Evolutionary conservation across 352 stramenopile genomes (phyloP).

Genomic region (Halophytophthora polymorphica): DNA sequence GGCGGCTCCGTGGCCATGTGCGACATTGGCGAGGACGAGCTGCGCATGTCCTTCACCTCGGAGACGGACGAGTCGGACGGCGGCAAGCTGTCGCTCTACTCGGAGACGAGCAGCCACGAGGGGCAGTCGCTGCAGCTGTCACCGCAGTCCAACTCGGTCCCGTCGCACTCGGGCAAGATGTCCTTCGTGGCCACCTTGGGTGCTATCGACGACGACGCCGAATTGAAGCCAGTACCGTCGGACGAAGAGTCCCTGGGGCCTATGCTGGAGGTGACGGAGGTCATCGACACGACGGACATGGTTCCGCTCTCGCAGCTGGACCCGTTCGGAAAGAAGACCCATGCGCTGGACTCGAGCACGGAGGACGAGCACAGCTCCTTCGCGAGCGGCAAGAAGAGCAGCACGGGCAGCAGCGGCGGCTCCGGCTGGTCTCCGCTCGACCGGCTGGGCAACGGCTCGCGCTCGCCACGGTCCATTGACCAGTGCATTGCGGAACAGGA

Average conservation of each 20-base stretch:
- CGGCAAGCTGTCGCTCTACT: slow-evolving; percentile 33
- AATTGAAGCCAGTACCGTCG: slow-evolving; percentile 6
- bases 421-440: slow-evolving; percentile 14
- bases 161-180: slow-evolving; percentile 28
- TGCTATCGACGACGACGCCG: slow-evolving; percentile 32
- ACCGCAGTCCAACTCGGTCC: slow-evolving; percentile 18
- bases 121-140: slow-evolving; percentile 21
- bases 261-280: slow-evolving; percentile 31
- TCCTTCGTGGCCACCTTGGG: slow-evolving; percentile 35
- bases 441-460: slow-evolving; percentile 9
- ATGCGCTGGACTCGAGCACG: slow-evolving; percentile 2
- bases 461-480: slow-evolving; percentile 19
- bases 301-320: slow-evolving; percentile 17
- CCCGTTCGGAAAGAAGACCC: slow-evolving; percentile 4
- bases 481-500: slow-evolving; percentile 35
- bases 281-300: slow-evolving; percentile 55
- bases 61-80: slow-evolving; percentile 54
- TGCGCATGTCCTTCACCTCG: slow-evolving; percentile 30
- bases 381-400: slow-evolving; percentile 1
- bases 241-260: background rate
- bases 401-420: slow-evolving; percentile 3
- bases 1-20: too few species aligned
- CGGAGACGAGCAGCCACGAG: slow-evolving; percentile 29
- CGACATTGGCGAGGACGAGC: slow-evolving; percentile 20
- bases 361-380: slow-evolving; percentile 12